Evolutionary conservation across 345 rosid genomes (phyloP), one percentile per base, ranked within the genome.

Genomic region (Ricinus communis): DNA sequence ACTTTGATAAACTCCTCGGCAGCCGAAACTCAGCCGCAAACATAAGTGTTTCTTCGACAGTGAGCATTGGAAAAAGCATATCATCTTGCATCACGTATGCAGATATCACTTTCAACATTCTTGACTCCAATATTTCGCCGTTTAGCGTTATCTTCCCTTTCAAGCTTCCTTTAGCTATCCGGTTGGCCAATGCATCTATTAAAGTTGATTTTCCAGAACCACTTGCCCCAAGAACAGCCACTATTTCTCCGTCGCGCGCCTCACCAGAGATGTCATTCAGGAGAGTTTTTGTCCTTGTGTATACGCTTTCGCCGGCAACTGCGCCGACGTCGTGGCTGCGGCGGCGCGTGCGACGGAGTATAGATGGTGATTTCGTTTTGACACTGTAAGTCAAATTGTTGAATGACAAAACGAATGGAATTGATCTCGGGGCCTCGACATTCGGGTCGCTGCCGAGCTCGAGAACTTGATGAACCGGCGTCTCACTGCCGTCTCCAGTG

Each of bases 1-100:
- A 88, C 58, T 81, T 90, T 18, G 95, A 88, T 4, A 91, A 69
- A 5, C 87, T 82, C 25, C 91, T 84, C 36, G 97, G 98, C 1
- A 94, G 81, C 8, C 93, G 87, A 69, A 94, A 94, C 84, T 94
- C 98, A 0, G 97, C 95, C 0, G 98, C 85, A 69, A 90, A 94
- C 97, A 87, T 91, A 6, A 94, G 67, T 0, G 97, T 90, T 73
- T 94, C 98, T 65, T 88, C 91, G 4, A 94, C 98, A 0, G 96
- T 91, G 9, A 91, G 90, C 98, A 91, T 94, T 5, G 96, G 96
- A 61, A 79, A 91, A 24, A 91, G 79, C 27, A 94, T 81, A 66
- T 94, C 96, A 55, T 94, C 98, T 70, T 91, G 98, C 98, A 90
- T 91, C 41, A 94, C 97, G 66, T 94, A 94, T 12, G 97, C 97